phyloP scores from a whole-genome alignment of 1,284 basidiomycete species.

The Boletus hoseneyae region DNA sequence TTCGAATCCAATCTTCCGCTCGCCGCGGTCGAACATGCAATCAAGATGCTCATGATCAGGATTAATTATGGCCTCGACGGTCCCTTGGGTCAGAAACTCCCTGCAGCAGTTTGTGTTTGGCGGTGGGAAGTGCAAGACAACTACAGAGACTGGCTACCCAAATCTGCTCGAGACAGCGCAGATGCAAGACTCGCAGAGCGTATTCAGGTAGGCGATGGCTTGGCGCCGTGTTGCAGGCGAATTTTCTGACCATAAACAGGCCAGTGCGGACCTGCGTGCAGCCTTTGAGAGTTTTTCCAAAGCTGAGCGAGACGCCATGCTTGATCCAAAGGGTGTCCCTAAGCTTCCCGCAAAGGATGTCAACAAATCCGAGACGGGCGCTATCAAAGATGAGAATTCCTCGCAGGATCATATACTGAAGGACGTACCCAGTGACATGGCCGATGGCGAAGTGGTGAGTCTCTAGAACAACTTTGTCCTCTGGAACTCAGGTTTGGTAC shows the following conservation, averaged over 20 bases:
- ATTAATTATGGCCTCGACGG: conserved; percentile 74
- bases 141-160: conserved; percentile 64
- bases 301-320: conserved; percentile 49
- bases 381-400: background rate
- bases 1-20: conserved; percentile 42
- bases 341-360: conserved; percentile 41
- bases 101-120: conserved; percentile 72
- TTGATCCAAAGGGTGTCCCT: conserved; percentile 48
- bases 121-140: conserved; percentile 78
- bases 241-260: conserved; percentile 39
- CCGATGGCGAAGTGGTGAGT: conserved; percentile 36
- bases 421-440: conserved; percentile 29
- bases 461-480: background rate
- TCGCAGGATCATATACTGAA: conserved; percentile 18
- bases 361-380: conserved; percentile 27
- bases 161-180: conserved; percentile 61
- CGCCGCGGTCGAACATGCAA: conserved; percentile 54
- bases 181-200: conserved; percentile 65
- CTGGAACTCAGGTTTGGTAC: background rate
- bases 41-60: conserved; percentile 57
- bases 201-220: conserved; percentile 46
- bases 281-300: conserved; percentile 56
- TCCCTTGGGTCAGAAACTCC: conserved; percentile 45
- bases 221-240: background rate
- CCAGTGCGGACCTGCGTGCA: conserved; percentile 51